Base-by-base conservation (phyloP, 257 asterid genomes). In the Lithospermum erythrorhizon region DNA sequence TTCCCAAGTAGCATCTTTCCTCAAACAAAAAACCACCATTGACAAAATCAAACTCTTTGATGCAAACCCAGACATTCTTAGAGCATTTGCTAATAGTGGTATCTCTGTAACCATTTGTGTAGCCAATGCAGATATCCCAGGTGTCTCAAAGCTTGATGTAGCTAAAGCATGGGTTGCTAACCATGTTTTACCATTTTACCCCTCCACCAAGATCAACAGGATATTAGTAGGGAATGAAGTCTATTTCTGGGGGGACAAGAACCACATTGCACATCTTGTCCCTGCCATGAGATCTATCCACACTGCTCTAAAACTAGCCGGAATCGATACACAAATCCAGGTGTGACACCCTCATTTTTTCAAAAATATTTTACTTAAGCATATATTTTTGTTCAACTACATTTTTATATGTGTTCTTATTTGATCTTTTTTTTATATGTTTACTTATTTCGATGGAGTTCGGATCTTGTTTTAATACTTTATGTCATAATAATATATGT, bases 221-320 rank as follows among this genome's bases (percentile, higher is more conserved):
- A 65, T 76, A 52, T 59, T 60, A 21, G 54, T 76, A 14, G 78
- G 81, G 5, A 76, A 76, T 64, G 78, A 76, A 53, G 64, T 76
- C 17, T 29, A 72, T 15, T 68, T 64, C 57, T 45, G 67, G 2
- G 68, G 78, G 0, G 73, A 69, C 3, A 72, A 69, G 5, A 59
- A n/a, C n/a, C 76, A 69, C 48, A 69, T 66, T 0, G 76, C 65
- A 22, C 75, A 72, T 53, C 65, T 76, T 48, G 69, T 76, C 5
- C 73, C 78, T n/a, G 78, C 81, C 63, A 76, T 81, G 87, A 69
- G 68, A 59, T 58, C 83, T 45, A 59, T 81, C 24, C 64, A 78
- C 66, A 56, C 70, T n/a, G 79, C 86, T 21, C 45, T 82, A 20
- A 24, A 57, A 55, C 58, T 61, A 8, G 80, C 73, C 15, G 72